Evolutionary conservation across 345 rosid genomes (phyloP).

Genomic region (Erucastrum elatum): DNA sequence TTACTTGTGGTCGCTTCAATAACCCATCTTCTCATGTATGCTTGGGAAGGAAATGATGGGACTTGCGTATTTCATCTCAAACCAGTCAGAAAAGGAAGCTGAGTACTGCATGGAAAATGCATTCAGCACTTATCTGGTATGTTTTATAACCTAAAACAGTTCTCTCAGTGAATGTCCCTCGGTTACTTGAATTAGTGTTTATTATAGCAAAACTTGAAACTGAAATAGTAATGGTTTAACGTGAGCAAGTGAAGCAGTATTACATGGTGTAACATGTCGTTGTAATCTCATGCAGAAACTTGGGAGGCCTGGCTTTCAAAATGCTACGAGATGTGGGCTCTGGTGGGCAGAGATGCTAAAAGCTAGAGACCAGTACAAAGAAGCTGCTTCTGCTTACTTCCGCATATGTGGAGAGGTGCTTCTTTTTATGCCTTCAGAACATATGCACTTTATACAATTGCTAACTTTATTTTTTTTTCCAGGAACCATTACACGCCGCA

Average conservation of each 20-base stretch:
- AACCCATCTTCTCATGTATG: constrained; percentile 26
- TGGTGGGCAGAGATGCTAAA: constrained; percentile 99
- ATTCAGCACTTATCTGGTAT: constrained; percentile 80
- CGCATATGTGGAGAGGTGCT: constrained; percentile 94
- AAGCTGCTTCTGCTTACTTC: constrained; percentile 92
- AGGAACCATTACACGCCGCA: constrained; percentile 94
- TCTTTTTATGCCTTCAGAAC: constrained; percentile 24
- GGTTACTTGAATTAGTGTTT: constrained; percentile 20
- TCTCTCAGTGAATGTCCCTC: constrained; percentile 13
- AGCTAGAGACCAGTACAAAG: constrained; percentile 80
- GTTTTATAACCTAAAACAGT: constrained; percentile 33
- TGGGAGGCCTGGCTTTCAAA: constrained; percentile 73
- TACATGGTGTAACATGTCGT: constrained; percentile 23
- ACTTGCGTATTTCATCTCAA: constrained; percentile 83
- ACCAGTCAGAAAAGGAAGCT: constrained; percentile 92
- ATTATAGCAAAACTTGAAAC: constrained; percentile 25
- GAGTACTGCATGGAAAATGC: constrained; percentile 99
- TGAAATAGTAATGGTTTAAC: constrained; percentile 1
- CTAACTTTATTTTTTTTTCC: constrained; percentile 33
- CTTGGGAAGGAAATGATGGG: constrained; percentile 96
- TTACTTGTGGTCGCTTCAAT: constrained; percentile 21
- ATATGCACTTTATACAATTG: constrained; percentile 7
- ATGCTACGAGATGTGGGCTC: constrained; percentile 93
- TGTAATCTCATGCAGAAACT: constrained; percentile 55
- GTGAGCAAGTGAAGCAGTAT: constrained; percentile 13